These are phyloP conservation scores for Fusarium sp. DNA, from an alignment of 2,329 filamentous ascomycete genomes.

Conservation along the genomic window DNA sequence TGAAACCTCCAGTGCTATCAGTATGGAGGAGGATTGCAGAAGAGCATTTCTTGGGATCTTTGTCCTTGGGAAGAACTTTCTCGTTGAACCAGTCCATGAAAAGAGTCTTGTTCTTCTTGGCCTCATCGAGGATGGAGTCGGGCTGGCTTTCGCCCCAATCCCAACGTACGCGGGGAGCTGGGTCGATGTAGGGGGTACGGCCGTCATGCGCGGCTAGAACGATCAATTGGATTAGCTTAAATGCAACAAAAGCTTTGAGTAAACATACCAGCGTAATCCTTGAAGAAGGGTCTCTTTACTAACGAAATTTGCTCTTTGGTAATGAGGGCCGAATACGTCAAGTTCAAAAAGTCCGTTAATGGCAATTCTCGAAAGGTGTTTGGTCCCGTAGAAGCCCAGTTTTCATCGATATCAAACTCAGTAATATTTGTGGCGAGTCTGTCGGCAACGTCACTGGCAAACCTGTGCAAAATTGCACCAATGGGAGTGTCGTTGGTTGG, in stretches of 20 bases:
- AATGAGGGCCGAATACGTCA: not conserved
- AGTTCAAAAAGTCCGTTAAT: not conserved
- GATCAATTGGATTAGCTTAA: not conserved
- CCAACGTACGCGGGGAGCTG: not conserved
- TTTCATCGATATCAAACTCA: not conserved
- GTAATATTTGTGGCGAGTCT: not conserved
- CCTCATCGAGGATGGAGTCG: not conserved
- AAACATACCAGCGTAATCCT: not conserved
- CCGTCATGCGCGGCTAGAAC: not conserved
- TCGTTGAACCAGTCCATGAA: conserved; percentile 8
- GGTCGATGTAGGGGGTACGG: not conserved
- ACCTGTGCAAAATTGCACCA: not conserved
- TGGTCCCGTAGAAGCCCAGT: not conserved
- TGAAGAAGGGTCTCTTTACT: not conserved
- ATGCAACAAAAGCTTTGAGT: no score
- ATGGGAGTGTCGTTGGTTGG: not conserved
- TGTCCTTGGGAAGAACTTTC: not conserved
- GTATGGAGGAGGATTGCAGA: not conserved
- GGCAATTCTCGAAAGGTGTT: not conserved
- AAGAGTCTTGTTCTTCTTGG: not conserved
- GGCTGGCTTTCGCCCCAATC: conserved; percentile 3
- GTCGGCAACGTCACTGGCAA: not conserved
- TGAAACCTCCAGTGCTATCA: not conserved
- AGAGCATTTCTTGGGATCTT: not conserved
- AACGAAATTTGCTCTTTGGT: not conserved